Conservation (phyloP, 257 asterid genomes). For the Solanum ossicruentum region DNA sequence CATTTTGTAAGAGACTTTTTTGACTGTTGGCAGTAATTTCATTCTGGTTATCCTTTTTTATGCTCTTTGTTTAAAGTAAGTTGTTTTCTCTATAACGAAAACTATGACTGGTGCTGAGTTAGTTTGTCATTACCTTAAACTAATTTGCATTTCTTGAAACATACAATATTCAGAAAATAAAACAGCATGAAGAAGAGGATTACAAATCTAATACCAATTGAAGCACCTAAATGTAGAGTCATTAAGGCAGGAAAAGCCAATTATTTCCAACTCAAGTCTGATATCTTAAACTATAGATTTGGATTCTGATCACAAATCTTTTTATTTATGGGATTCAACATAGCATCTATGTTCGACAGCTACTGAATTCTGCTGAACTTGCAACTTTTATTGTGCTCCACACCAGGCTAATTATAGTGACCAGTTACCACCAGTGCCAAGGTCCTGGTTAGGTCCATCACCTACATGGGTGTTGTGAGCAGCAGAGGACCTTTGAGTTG, state of each 20-base stretch:
- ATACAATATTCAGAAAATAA: background rate
- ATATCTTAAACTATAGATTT: background rate
- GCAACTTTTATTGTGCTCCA: background rate
- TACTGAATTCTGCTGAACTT: background rate
- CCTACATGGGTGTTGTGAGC: slow-evolving; percentile 32
- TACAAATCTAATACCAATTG: background rate
- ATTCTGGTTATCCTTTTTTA: too few relatives aligned
- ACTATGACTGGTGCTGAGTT: background rate
- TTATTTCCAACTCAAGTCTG: background rate
- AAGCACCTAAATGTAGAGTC: background rate
- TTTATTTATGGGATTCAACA: background rate
- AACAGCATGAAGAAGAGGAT: background rate
- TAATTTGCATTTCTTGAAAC: background rate
- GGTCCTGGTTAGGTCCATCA: slow-evolving; percentile 8
- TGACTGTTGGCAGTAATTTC: too few relatives aligned
- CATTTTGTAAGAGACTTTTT: too few relatives aligned
- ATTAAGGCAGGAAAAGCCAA: background rate
- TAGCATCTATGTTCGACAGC: too few relatives aligned
- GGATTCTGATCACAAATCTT: background rate
- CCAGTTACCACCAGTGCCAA: slow-evolving; percentile 38
- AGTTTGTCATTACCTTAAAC: background rate
- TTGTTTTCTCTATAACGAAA: background rate
- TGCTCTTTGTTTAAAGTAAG: background rate
- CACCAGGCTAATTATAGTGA: background rate
- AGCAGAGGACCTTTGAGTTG: slow-evolving; percentile 26